These are phyloP conservation scores for Leccinum rimulosum DNA, from an alignment of 768 basidiomycete species.

Conservation along the genomic window DNA sequence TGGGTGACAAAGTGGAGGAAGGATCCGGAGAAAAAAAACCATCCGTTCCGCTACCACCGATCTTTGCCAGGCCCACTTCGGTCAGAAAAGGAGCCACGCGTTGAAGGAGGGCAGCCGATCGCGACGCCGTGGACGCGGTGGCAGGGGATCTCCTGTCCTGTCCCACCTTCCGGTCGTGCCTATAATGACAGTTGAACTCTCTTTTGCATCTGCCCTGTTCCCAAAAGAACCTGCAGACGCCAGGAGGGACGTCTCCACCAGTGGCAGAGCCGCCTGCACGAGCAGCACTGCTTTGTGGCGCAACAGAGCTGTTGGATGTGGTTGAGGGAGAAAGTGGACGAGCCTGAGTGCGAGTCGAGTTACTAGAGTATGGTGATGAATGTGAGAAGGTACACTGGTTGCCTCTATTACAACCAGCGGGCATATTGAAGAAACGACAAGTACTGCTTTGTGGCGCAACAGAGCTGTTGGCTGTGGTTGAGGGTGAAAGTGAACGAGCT, in stretches of 20 bases:
- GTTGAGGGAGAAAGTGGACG: constrained; percentile 5
- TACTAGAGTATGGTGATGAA: constrained; percentile 9
- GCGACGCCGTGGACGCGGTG: constrained; percentile 1
- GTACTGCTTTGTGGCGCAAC: constrained; percentile 8
- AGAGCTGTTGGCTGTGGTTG: constrained; percentile 4
- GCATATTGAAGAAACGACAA: constrained; percentile 42
- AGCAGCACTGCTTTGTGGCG: not conserved
- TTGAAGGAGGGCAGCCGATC: constrained; percentile 17
- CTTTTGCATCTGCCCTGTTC: constrained; percentile 43
- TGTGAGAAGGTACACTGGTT: constrained; percentile 38
- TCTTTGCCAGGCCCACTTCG: constrained; percentile 41
- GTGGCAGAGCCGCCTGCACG: constrained; percentile 2
- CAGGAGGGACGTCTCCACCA: constrained; percentile 22
- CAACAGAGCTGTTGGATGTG: constrained; percentile 2
- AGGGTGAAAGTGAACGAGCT: constrained; percentile 1
- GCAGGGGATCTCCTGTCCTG: constrained; percentile 3
- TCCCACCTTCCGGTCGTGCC: constrained; percentile 31
- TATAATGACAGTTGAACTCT: constrained; percentile 45
- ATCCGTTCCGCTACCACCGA: constrained; percentile 43
- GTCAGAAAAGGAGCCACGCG: constrained; percentile 45
- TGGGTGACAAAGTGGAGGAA: constrained; percentile 37
- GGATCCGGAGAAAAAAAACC: constrained; percentile 38
- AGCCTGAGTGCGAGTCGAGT: not conserved
- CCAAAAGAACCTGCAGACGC: constrained; percentile 50
- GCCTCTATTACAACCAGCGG: constrained; percentile 47